phyloP scores from a whole-genome alignment of 116 monocot genomes.

The Posidonia oceanica region DNA sequence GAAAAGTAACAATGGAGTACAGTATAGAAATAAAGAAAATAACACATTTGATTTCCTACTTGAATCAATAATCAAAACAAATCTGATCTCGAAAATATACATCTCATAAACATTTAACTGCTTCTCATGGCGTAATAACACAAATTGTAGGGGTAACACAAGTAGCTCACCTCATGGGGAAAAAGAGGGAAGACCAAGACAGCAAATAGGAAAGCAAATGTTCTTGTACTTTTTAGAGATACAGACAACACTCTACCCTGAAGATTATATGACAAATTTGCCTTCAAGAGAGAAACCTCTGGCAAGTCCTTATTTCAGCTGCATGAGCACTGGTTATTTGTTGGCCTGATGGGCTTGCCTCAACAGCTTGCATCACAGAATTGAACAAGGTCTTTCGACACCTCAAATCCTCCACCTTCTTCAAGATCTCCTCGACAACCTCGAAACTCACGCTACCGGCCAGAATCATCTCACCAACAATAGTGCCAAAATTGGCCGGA shows the following conservation, averaged over 20 bases:
- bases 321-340: conserved; percentile 23
- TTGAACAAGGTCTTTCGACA: conserved; percentile 11
- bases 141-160: neutral
- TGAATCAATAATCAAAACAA: neutral
- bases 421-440: conserved; percentile 44
- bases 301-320: conserved; percentile 41
- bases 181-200: conserved; percentile 5
- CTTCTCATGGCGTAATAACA: neutral
- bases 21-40: no score
- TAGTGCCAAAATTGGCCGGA: conserved; percentile 54
- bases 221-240: neutral
- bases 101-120: neutral
- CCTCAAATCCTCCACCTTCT: conserved; percentile 47
- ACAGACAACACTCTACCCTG: neutral
- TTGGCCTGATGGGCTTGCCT: conserved; percentile 23
- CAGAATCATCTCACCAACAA: conserved; percentile 45
- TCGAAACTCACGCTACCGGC: conserved; percentile 32
- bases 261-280: neutral
- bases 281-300: conserved; percentile 22
- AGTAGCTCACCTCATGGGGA: conserved; percentile 4
- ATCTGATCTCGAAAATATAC: neutral
- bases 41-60: neutral
- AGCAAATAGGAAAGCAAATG: neutral
- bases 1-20: no score
- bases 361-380: conserved; percentile 25